Evolutionary conservation across 441 rosid genomes (phyloP), one percentile per base, ranked within the genome.

Genomic region (Erodium moschatum): DNA sequence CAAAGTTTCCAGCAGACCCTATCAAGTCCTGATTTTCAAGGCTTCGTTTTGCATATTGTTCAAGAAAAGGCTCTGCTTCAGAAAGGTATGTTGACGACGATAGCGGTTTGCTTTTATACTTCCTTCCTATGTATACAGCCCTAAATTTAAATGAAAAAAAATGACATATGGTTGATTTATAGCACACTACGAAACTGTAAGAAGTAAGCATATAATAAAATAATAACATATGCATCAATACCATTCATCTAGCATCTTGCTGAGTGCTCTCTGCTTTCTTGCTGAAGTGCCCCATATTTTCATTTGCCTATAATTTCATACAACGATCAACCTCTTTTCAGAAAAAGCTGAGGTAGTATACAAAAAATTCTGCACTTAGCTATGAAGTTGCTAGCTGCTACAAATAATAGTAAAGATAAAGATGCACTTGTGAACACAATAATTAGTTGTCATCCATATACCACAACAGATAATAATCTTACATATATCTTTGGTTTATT

Each of bases 161-260:
- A 63, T 42, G 15, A 1, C 21, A 19, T 42, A 20, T 70, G 10
- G 21, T 67, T 65, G 60, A 69, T 48, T 52, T 65, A 64, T 40
- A 13, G 54, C 54, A 63, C 40, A 64, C 20, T 65, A 24, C 21
- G 67, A 42, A 19, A 19, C 10, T 56, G 61, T 69, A 48, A n/a
- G 24, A 6, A 33, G 29, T 12, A 27, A 54, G 35, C 7, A 18
- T 35, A 38, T 31, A 11, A 65, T 38, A 67, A 62, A 74, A n/a
- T 21, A 64, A 69, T 20, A 24, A 11, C 46, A 54, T 60, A 35
- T 29, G 60, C 66, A 71, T 70, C 15, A 61, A 29, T 82, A 91
- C 99, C 99, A 94, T 85, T 94, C 99, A 84, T 89, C 97, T 64
- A 94, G 90, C 96, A 94, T 81, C 86, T 87, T 84, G 87, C 92